A percentile compares a stretch with the other conserved stretches of the same genome.
Evolutionary conservation across 176 grass and related monocot genomes (phyloP).

Genomic region (Ensete ventricosum): DNA sequence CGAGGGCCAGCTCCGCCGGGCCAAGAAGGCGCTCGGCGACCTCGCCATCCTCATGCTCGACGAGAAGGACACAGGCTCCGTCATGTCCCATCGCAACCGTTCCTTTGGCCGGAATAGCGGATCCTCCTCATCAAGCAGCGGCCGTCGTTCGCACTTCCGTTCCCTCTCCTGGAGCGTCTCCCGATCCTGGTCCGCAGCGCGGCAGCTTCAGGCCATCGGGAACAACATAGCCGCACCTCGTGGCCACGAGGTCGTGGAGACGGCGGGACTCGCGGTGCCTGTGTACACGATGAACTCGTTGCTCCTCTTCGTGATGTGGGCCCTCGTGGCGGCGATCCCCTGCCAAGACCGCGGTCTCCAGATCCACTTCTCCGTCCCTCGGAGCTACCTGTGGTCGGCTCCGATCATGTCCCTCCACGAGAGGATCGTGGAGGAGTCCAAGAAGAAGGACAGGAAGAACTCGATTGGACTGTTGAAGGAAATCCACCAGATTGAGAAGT

Average conservation of each 20-base stretch:
- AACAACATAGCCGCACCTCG: conserved; percentile 53
- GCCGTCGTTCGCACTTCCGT: conserved; percentile 55
- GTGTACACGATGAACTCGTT: conserved; percentile 65
- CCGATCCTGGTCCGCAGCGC: conserved; percentile 74
- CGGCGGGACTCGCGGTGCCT: conserved; percentile 32
- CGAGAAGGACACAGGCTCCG: conserved; percentile 42
- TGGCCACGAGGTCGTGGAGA: conserved; percentile 38
- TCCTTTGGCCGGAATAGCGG: conserved; percentile 67
- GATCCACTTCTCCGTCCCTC: conserved; percentile 34
- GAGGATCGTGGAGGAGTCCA: conserved; percentile 62
- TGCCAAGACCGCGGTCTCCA: conserved; percentile 82
- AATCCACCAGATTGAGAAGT: conserved; percentile 58
- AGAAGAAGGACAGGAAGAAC: conserved; percentile 77
- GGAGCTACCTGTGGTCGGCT: conserved; percentile 58
- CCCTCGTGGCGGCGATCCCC: conserved; percentile 65
- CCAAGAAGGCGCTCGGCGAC: conserved; percentile 67
- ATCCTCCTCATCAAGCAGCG: conserved; percentile 23
- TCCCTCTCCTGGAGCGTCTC: conserved; percentile 97
- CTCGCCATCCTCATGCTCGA: conserved; percentile 71
- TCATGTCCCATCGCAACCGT: conserved; percentile 79
- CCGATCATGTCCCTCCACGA: conserved; percentile 68
- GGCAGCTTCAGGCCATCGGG: conserved; percentile 77
- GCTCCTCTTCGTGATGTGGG: conserved; percentile 70
- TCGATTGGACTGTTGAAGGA: conserved; percentile 68
- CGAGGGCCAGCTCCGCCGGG: conserved; percentile 68